A percentile compares a stretch with the other conserved stretches of the same genome.
phyloP scores from a whole-genome alignment of 2,329 filamentous ascomycete species.

The Penicillium sumatraense region DNA sequence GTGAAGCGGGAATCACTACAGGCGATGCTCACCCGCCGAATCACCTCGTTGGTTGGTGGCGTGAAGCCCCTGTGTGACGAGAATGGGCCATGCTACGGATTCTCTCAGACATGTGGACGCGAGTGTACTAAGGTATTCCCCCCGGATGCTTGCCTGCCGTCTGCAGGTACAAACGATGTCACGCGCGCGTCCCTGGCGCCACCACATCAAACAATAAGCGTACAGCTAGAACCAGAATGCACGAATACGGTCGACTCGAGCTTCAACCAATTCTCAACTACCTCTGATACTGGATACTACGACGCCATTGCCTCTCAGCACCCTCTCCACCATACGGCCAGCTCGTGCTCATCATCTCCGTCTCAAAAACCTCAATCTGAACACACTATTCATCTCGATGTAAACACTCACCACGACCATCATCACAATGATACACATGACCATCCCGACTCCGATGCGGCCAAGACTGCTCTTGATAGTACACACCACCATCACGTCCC shows the following conservation, averaged over 20 bases:
- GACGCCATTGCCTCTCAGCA: conserved; percentile 19
- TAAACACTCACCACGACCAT: conserved; percentile 4
- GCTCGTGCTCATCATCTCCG: conserved; percentile 16
- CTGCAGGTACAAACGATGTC: conserved; percentile 19
- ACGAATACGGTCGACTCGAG: conserved; percentile 4
- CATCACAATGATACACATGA: conserved; percentile 15
- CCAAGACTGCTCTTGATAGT: conserved; percentile 34
- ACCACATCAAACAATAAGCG: conserved; percentile 22
- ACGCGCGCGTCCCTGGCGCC: conserved; percentile 14
- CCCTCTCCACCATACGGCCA: not conserved
- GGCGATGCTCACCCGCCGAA: conserved; percentile 40
- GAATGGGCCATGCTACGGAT: conserved; percentile 64
- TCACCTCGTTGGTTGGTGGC: conserved; percentile 56
- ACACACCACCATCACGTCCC: conserved; percentile 92
- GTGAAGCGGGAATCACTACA: conserved; percentile 38
- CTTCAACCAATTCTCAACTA: not conserved
- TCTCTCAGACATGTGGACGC: conserved; percentile 64
- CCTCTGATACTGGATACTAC: conserved; percentile 18
- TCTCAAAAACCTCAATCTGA: conserved; percentile 5
- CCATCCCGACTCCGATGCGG: conserved; percentile 7
- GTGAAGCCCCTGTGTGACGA: conserved; percentile 60
- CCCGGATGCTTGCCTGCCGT: conserved; percentile 12
- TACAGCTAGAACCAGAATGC: conserved; percentile 20
- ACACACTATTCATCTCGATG: not conserved
- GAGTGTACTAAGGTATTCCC: conserved; percentile 60